These are phyloP conservation scores for Podospora didyma DNA, from an alignment of 495 filamentous ascomycete species.

Conservation along the genomic window DNA sequence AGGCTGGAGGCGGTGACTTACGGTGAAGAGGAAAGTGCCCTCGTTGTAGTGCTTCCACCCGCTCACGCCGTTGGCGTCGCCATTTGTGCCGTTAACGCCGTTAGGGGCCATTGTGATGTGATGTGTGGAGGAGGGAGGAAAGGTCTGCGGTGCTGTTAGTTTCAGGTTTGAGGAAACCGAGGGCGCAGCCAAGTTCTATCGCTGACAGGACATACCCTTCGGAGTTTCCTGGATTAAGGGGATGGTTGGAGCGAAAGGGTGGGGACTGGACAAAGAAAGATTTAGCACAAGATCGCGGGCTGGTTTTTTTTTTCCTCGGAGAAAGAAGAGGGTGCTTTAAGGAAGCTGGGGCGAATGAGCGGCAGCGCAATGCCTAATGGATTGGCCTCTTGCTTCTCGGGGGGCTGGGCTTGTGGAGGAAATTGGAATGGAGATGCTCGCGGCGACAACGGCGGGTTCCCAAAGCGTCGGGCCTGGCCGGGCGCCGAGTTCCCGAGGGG, in stretches of 20 bases:
- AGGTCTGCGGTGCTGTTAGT: slow-evolving; percentile 11
- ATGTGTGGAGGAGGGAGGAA: neutral
- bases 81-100: slow-evolving; percentile 37
- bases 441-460: too few species aligned
- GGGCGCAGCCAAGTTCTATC: neutral
- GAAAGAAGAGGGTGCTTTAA: too few species aligned
- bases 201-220: neutral
- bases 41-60: slow-evolving; percentile 48
- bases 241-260: neutral
- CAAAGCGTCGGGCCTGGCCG: neutral
- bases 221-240: neutral
- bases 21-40: slow-evolving; percentile 93
- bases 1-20: slow-evolving; percentile 31
- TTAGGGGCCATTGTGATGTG: slow-evolving; percentile 58
- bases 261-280: neutral
- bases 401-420: neutral
- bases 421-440: neutral
- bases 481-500: neutral
- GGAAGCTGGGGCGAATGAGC: neutral
- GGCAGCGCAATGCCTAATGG: too few species aligned
- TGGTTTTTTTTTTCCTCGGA: too few species aligned
- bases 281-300: too few species aligned
- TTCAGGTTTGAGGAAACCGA: slow-evolving; percentile 4
- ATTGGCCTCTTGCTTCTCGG: too few species aligned
- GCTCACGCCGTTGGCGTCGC: slow-evolving; percentile 33